Base-by-base conservation (phyloP, 768 basidiomycete species). In the Kwoniella shandongensis region DNA sequence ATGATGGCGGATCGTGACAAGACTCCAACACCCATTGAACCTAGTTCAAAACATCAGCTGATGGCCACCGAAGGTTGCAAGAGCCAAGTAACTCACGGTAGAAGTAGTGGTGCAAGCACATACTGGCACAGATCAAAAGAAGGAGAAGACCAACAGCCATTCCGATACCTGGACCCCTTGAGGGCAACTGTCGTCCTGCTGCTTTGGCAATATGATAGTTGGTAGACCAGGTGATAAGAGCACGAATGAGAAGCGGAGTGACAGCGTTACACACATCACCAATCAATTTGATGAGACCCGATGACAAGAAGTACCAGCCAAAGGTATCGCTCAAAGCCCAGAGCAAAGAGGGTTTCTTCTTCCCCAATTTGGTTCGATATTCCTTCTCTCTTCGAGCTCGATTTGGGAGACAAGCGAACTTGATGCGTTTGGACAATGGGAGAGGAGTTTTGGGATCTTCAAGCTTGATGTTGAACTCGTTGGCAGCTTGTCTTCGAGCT, bases 1-100 rank as follows among this genome's bases (percentile, higher is more conserved):
- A 96, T 94, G 42, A 96, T 81, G 1, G 90, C 91, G 8, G 86
- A 86, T 30, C 92, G 85, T 13, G 88, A 70, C 15, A 91, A 81
- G 2, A 93, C 89, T 23, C 93, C 92, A 11, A 85, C 82, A 0
- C 84, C 83, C 26, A 83, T 81, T 35, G 81, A 79, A 8, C 87
- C 82, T 74, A 65, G 7, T 32, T n/a, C n/a, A 32, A 6, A 13
- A 32, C 32, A 13, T 90, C 87, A 61, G 91, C 83, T 18, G n/a
- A 8, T 42, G 8, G 36, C n/a, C 36, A 10, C 10, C 41, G 23
- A 42, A 7, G n/a, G 6, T 18, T 18, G 41, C 23, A 17, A 42
- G 41, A n/a, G 8, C 6, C 41, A n/a, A 42, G 6, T n/a, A 18
- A 65, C 63, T 61, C 27, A 56, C 88, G 83, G 71, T 90, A 89